A percentile compares a stretch with the other conserved stretches of the same genome.
Conservation (phyloP, 441 rosid genomes). For the Brassica balearica region DNA sequence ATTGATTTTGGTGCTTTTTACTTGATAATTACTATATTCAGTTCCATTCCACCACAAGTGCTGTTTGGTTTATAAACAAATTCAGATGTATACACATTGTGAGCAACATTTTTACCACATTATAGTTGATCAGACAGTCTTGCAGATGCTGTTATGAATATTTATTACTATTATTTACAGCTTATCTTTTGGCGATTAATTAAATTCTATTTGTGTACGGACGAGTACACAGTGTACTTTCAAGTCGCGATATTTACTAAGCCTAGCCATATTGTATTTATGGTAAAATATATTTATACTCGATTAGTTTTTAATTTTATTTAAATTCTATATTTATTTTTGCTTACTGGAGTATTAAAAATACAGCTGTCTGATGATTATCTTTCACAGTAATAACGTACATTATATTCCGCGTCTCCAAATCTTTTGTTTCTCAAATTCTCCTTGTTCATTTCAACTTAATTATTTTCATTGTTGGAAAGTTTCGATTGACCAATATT, state of each 20-base stretch:
- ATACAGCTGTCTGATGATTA: neutral
- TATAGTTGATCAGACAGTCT: neutral
- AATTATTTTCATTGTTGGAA: neutral
- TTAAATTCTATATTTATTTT: neutral
- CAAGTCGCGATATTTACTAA: neutral
- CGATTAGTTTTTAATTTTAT: neutral
- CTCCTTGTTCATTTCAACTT: neutral
- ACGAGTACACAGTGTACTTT: neutral
- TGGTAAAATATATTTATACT: neutral
- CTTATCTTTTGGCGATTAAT: neutral
- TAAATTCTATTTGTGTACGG: neutral
- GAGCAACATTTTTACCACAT: neutral
- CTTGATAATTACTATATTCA: neutral
- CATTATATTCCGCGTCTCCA: neutral
- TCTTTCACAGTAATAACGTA: neutral
- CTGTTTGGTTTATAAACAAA: neutral
- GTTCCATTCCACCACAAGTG: neutral
- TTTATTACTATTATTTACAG: neutral
- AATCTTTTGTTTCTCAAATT: neutral
- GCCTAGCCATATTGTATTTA: neutral
- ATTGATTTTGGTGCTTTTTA: neutral
- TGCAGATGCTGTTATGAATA: neutral
- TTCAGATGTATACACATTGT: neutral
- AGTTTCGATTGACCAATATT: slow-evolving; percentile 1
- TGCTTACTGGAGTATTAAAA: neutral